phyloP scores from a whole-genome alignment of 2,329 filamentous ascomycete species.

The Aspergillus fumigatus region DNA sequence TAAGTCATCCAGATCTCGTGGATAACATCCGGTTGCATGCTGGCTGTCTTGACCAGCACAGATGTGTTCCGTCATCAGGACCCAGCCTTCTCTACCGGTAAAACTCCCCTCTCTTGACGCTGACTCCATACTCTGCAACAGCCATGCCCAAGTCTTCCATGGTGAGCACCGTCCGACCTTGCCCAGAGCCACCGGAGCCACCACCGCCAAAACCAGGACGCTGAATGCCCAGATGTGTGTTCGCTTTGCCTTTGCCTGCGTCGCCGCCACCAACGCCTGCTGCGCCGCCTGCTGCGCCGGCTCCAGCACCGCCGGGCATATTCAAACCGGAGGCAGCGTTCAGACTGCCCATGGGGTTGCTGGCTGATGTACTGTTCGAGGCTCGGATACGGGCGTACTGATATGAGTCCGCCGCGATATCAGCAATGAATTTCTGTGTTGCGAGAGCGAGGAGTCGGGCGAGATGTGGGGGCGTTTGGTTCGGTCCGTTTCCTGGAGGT shows the following conservation, averaged over 20 bases:
- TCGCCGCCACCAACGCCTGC: constrained; percentile 46
- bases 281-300: constrained; percentile 48
- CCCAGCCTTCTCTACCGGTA: constrained; percentile 61
- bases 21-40: no score
- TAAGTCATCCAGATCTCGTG: background rate
- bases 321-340: constrained; percentile 60
- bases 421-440: constrained; percentile 98
- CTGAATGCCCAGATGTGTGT: constrained; percentile 65
- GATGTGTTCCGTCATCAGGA: background rate
- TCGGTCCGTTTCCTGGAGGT: constrained; percentile 77
- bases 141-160: constrained; percentile 99
- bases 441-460: constrained; percentile 90
- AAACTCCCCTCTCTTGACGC: constrained; percentile 95
- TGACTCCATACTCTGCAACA: constrained; percentile 94
- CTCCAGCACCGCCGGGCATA: constrained; percentile 52
- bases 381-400: constrained; percentile 94
- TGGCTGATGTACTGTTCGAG: constrained; percentile 79
- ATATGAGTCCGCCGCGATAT: constrained; percentile 95
- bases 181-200: constrained; percentile 72
- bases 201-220: constrained; percentile 79
- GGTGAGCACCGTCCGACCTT: constrained; percentile 89
- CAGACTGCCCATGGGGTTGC: constrained; percentile 85
- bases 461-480: constrained; percentile 70
- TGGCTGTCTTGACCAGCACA: background rate
- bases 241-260: constrained; percentile 44